Conservation (phyloP, 2,329 filamentous ascomycete genomes). For the Claviceps paspali region DNA sequence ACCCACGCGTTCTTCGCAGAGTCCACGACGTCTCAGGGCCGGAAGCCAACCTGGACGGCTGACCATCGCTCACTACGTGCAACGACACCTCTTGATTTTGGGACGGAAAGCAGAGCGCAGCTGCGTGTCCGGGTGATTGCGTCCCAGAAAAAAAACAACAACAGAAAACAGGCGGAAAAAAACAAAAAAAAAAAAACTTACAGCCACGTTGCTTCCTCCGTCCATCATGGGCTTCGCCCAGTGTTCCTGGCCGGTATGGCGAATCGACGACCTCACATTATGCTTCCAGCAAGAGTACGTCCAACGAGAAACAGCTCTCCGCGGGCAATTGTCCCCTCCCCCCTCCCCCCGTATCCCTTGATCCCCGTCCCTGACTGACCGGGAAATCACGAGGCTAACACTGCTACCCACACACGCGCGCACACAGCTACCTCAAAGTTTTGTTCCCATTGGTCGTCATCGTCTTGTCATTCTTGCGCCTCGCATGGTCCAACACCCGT, state of each 20-base stretch:
- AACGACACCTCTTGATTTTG: too few species aligned
- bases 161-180: too few species aligned
- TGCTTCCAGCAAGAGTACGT: slow-evolving; percentile 56
- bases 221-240: slow-evolving; percentile 32
- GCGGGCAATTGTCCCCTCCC: background rate
- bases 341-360: background rate
- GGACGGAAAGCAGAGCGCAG: too few species aligned
- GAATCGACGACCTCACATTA: slow-evolving; percentile 45
- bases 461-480: slow-evolving; percentile 51
- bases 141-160: too few species aligned
- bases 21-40: too few species aligned
- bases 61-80: too few species aligned
- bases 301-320: background rate
- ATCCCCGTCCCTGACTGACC: background rate
- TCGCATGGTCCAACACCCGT: slow-evolving; percentile 42
- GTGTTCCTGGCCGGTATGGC: slow-evolving; percentile 45
- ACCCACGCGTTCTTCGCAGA: too few species aligned
- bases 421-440: slow-evolving; percentile 36
- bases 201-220: slow-evolving; percentile 1
- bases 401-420: background rate
- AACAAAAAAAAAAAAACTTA: too few species aligned
- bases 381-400: background rate
- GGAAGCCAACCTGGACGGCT: too few species aligned
- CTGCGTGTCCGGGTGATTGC: too few species aligned
- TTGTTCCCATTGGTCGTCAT: slow-evolving; percentile 63